Base-by-base conservation (phyloP, 2,329 filamentous ascomycete genomes). In the Aspergillus eucalypticola region DNA sequence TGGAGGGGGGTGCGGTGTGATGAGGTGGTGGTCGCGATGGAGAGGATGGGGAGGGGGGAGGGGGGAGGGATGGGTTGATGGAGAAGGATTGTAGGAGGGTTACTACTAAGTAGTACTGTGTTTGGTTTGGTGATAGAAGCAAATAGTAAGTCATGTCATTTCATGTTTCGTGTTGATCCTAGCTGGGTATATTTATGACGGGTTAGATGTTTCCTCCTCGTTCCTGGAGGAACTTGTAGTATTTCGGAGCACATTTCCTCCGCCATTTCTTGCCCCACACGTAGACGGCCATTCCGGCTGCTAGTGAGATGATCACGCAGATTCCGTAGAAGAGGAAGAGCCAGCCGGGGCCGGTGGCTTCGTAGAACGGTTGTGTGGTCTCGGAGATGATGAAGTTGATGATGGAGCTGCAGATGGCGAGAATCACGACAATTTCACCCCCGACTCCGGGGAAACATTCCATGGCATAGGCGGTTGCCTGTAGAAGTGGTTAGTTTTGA, bases 381-480 rank as follows among this genome's bases (percentile, higher is more conserved):
- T 54, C 52, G 11, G 52, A 54, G 11, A 54, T 54, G 52, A 39
- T 54, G 39, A 54, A 54, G 15, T 54, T 42, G 35, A 54, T 54
- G 15, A 51, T 29, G 15, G 48, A 51, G 48, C 48, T 51, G 48
- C 48, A 51, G 29, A 51, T 19, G 15, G 48, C 48, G 10, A 51
- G 48, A 6, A 51, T 51, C 21, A 51, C 48, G 29, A 51, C 48
- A 15, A 51, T 51, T 4, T 51, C 48, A 10, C 48, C 48, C 15
- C 48, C 48, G 32, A 51, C 41, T 2, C 41, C 41, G 10, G 41
- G 41, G 10, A 44, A 44, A 7, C 41, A 44, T 23, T 44, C 41
- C 41, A 44, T 44, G 2, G 41, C 41, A 21, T 44, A 44, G 5
- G 41, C 41, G 4, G 41, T 44, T 13, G 41, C 41, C 41, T 44